Base-by-base conservation (phyloP, 2,329 filamentous ascomycete species). In the Colletotrichum scovillei region DNA sequence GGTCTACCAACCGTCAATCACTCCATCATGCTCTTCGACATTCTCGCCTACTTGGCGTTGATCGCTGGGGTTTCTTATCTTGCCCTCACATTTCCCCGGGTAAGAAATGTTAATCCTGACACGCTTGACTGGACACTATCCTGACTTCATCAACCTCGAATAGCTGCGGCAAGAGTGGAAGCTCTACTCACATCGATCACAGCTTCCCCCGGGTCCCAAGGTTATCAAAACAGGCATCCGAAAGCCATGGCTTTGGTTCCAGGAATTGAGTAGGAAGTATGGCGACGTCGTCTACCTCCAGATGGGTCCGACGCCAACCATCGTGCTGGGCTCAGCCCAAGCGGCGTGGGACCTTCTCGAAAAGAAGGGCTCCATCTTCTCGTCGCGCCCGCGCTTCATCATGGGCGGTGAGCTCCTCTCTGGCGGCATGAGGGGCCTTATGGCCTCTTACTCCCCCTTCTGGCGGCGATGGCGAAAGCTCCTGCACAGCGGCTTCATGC, bases 331-430 rank as follows among this genome's bases (percentile, higher is more conserved):
- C 1, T 85, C 84, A 0, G 84, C 83, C 0, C 81, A 84, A 55
- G 82, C 83, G 1, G 84, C 84, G 0, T 85, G 83, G 82, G 84
- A 85, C 46, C 79, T 86, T 0, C 80, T 86, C 0, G 85, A 87
- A 74, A 84, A 82, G 67, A 81, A 82, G 5, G 84, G 85, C 2
- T 79, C 83, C 3, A 80, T 84, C 52, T 86, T 84, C 69, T 86
- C 85, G 0, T 86, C 84, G 0, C 80, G 85, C 0, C 85, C 85
- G 0, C 79, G 85, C 3, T 86, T 87, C 74, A 85, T 86, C 69
- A 84, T 86, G 80, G 85, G 85, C 30, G 82, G 82, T 1, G 84
- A 86, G 55, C 77, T 85, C 0, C 77, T 86, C 0, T 86, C 85
- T 0, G 82, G 80, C 0, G 83, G 83, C 0, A 80, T 85, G 79